Percentiles rank a stretch among this genome's conserved stretches.
Conservation (phyloP, 805 yeast genomes). For the Isabelozyma heimii region DNA sequence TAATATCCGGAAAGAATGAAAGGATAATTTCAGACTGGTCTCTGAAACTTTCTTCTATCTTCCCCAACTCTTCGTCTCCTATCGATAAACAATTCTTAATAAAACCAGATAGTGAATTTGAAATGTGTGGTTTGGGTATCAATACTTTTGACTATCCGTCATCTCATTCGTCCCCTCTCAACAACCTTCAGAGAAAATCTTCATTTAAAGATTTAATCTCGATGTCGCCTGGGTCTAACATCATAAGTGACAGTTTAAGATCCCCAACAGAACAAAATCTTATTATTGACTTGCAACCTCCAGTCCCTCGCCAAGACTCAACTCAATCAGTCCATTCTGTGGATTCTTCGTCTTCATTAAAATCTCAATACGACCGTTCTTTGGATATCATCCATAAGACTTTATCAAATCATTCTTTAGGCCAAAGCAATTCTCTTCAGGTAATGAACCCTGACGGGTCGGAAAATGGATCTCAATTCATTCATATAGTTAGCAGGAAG, state of each 20-base stretch:
- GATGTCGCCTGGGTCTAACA: background rate
- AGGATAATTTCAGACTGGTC: slow-evolving; percentile 26
- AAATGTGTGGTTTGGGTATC: slow-evolving; percentile 34
- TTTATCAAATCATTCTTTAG: slow-evolving; percentile 4
- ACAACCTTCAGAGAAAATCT: background rate
- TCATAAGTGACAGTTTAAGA: background rate
- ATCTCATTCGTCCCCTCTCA: background rate
- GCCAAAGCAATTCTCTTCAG: background rate
- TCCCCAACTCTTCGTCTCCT: slow-evolving; percentile 29
- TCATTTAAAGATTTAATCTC: slow-evolving; percentile 2
- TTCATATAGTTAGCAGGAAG: slow-evolving; percentile 9
- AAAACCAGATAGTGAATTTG: slow-evolving; percentile 9
- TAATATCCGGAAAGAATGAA: slow-evolving; percentile 12
- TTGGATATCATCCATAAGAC: slow-evolving; percentile 9
- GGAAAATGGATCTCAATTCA: background rate
- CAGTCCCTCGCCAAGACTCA: slow-evolving; percentile 1
- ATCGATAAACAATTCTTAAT: slow-evolving; percentile 16
- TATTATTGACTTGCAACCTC: slow-evolving; percentile 1
- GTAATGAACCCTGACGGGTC: background rate
- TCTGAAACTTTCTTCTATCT: slow-evolving; percentile 26
- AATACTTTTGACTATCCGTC: slow-evolving; percentile 15
- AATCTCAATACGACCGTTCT: slow-evolving; percentile 12
- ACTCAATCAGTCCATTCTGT: slow-evolving; percentile 11
- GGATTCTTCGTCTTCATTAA: slow-evolving; percentile 6
- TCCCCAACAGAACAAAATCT: slow-evolving; percentile 5